These are phyloP conservation scores for Singerocomus inundabilis DNA, from an alignment of 1,284 basidiomycete species.

Conservation along the genomic window DNA sequence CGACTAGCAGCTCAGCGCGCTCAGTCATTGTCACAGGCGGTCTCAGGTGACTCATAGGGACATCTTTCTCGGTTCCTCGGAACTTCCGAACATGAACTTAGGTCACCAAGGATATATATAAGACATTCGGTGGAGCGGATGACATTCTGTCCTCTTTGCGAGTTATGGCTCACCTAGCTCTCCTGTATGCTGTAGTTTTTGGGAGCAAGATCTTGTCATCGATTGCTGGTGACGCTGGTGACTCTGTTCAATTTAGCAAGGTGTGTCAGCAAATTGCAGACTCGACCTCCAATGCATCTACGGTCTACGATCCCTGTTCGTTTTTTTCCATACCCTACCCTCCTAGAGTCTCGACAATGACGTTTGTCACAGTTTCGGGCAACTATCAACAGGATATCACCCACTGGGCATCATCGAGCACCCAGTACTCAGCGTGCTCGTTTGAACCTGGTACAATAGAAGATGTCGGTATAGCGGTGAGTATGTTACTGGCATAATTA, in stretches of 20 bases:
- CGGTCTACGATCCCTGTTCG: conserved; percentile 1
- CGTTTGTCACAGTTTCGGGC: not conserved
- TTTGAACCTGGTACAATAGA: conserved; percentile 11
- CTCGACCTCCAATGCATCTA: conserved; percentile 1
- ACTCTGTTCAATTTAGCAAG: not conserved
- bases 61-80: not conserved
- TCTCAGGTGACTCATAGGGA: too few species aligned
- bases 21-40: too few species aligned
- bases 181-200: not conserved
- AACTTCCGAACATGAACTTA: not conserved
- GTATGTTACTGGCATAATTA: too few species aligned
- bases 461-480: too few species aligned
- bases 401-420: too few species aligned
- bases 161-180: not conserved
- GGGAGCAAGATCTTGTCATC: not conserved
- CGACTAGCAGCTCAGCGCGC: too few species aligned
- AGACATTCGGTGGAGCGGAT: too few species aligned
- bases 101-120: too few species aligned
- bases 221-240: not conserved
- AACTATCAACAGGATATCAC: conserved; percentile 1
- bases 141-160: not conserved
- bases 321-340: not conserved
- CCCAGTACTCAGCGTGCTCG: conserved; percentile 1
- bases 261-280: not conserved
- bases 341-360: not conserved